Conservation (phyloP, 768 basidiomycete genomes). For the Phanerochaete sordida region DNA sequence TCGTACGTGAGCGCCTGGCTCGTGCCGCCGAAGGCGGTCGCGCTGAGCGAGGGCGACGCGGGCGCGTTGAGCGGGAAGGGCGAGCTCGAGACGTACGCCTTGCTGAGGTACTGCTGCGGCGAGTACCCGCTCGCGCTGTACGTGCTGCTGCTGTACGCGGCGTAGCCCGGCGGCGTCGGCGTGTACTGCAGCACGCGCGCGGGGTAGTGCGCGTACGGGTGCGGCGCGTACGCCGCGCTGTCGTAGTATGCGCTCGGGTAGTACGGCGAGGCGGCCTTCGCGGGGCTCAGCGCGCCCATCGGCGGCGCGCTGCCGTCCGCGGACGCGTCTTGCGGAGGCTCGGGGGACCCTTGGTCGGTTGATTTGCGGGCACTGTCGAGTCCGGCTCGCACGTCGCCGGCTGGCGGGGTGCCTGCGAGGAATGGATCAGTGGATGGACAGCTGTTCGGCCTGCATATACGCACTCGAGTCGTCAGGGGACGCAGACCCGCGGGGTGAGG, state of each 20-base stretch:
- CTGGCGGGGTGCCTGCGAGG: not conserved
- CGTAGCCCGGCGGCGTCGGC: not conserved
- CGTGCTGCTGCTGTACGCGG: not conserved
- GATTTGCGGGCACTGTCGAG: not conserved
- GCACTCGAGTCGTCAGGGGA: not conserved
- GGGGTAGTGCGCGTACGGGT: conserved; percentile 3
- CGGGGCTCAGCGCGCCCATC: not conserved
- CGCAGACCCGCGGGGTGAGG: not conserved
- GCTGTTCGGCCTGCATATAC: not conserved
- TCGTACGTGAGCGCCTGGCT: conserved; percentile 12
- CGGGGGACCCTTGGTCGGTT: not conserved
- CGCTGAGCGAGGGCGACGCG: not conserved
- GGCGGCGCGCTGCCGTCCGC: not conserved
- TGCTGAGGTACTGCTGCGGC: conserved; percentile 2
- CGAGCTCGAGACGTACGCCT: conserved; percentile 6
- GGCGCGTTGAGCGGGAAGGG: conserved; percentile 7
- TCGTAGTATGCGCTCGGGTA: not conserved
- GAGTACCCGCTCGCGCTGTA: not conserved
- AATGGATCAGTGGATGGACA: not conserved
- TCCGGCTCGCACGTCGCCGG: not conserved
- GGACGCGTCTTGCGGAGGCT: not conserved
- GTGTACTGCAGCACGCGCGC: conserved; percentile 3
- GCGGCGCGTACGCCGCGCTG: not conserved
- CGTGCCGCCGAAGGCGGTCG: not conserved
- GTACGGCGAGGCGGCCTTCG: not conserved